A percentile compares a stretch with the other conserved stretches of the same genome.
Evolutionary conservation across 1,284 basidiomycete species (phyloP).

Genomic region (Kwoniella shivajii): DNA sequence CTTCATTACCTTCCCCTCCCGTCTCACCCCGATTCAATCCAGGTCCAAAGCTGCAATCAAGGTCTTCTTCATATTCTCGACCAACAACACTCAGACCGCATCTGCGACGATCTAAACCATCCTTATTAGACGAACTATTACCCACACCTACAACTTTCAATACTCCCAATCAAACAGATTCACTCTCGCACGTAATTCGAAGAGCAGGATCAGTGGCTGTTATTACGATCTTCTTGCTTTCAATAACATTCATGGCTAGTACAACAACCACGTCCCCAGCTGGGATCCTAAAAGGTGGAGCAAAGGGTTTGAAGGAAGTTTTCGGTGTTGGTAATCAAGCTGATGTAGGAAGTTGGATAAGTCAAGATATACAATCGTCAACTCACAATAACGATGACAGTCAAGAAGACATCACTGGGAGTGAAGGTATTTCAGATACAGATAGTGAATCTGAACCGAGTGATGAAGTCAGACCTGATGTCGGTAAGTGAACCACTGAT

Average conservation of each 20-base stretch:
- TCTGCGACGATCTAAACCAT: constrained; percentile 19
- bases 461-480: constrained; percentile 11
- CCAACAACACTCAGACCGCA: not conserved
- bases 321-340: constrained; percentile 29
- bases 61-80: not conserved
- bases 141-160: constrained; percentile 21
- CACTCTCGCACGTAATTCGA: constrained; percentile 22
- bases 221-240: constrained; percentile 47
- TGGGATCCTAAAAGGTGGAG: not conserved
- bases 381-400: not conserved
- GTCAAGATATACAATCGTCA: not conserved
- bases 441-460: constrained; percentile 11
- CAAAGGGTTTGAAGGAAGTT: constrained; percentile 24
- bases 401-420: not conserved
- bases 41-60: not conserved
- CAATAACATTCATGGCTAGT: constrained; percentile 37
- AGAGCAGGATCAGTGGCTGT: constrained; percentile 40
- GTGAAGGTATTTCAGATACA: not conserved
- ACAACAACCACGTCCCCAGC: constrained; percentile 11
- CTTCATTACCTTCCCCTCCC: not conserved
- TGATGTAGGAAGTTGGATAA: constrained; percentile 14
- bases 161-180: not conserved
- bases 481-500: constrained; percentile 3
- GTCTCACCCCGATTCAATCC: constrained; percentile 4
- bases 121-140: constrained; percentile 43